These are phyloP conservation scores for Hypoxylon sp. DNA, from an alignment of 2,329 filamentous ascomycete genomes.

Conservation along the genomic window DNA sequence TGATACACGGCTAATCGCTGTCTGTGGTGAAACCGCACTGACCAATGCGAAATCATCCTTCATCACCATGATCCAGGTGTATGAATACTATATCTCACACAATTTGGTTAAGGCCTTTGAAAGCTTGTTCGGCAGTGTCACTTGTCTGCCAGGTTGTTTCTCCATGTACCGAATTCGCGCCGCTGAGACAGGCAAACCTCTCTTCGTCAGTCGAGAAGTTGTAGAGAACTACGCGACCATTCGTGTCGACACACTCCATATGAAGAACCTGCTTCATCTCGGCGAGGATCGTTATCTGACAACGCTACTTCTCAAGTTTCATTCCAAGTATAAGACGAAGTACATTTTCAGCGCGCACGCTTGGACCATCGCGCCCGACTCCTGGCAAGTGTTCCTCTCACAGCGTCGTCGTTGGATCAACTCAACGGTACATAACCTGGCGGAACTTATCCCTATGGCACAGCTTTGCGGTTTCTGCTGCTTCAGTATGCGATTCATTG, in stretches of 20 bases:
- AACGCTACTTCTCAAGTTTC: constrained; percentile 91
- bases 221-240: constrained; percentile 91
- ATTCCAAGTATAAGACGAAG: constrained; percentile 97
- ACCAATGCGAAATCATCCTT: constrained; percentile 94
- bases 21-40: constrained; percentile 94
- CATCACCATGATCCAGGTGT: constrained; percentile 99
- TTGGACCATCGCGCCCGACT: constrained; percentile 97
- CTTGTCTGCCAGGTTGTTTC: constrained; percentile 98
- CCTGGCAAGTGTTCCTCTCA: constrained; percentile 94
- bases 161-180: constrained; percentile 98
- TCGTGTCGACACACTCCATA: constrained; percentile 96
- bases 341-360: constrained; percentile 93
- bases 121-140: constrained; percentile 96
- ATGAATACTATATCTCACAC: constrained; percentile 99
- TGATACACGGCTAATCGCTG: constrained; percentile 92
- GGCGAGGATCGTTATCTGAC: constrained; percentile 98
- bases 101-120: constrained; percentile 98
- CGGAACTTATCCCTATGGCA: constrained; percentile 92
- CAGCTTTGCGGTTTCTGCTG: constrained; percentile 99
- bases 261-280: constrained; percentile 97
- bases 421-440: constrained; percentile 97
- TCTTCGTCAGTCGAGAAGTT: constrained; percentile 95
- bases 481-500: constrained; percentile 99
- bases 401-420: constrained; percentile 99
- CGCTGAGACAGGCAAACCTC: constrained; percentile 92